These are phyloP conservation scores for Debaryomyces sp. DNA, from an alignment of 1,139 yeast genomes.

Conservation along the genomic window DNA sequence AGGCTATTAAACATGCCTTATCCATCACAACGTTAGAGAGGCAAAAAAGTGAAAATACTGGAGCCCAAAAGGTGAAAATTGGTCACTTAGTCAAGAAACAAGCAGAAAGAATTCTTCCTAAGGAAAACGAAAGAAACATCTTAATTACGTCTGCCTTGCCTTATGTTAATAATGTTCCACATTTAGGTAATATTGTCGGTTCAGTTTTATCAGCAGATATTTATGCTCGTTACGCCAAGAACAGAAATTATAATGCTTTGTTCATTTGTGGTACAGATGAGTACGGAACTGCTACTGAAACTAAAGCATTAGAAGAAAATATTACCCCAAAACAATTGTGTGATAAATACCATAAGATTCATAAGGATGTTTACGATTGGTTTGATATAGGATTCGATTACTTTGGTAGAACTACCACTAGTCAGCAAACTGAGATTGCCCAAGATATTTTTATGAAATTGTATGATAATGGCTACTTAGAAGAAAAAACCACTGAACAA, in stretches of 20 bases:
- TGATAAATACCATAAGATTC: slow-evolving; percentile 85
- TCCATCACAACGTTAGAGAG: slow-evolving; percentile 47
- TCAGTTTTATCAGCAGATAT: slow-evolving; percentile 95
- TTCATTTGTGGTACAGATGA: slow-evolving; percentile 97
- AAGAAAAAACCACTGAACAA: slow-evolving; percentile 87
- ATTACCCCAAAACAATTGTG: slow-evolving; percentile 87
- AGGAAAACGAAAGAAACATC: slow-evolving; percentile 72
- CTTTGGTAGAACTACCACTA: slow-evolving; percentile 96
- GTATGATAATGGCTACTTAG: slow-evolving; percentile 72
- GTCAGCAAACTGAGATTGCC: slow-evolving; percentile 89
- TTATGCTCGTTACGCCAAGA: slow-evolving; percentile 85
- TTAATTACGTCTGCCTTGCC: slow-evolving; percentile 96
- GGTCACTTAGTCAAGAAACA: slow-evolving; percentile 44
- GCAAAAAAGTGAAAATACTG: slow-evolving; percentile 56
- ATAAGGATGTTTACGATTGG: slow-evolving; percentile 93
- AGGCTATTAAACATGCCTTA: slow-evolving; percentile 42
- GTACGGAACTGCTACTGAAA: slow-evolving; percentile 99
- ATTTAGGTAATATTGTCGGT: slow-evolving; percentile 94
- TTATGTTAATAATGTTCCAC: slow-evolving; percentile 97
- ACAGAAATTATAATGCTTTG: slow-evolving; percentile 83
- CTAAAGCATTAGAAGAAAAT: slow-evolving; percentile 93
- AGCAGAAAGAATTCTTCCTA: slow-evolving; percentile 51
- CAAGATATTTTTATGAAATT: slow-evolving; percentile 86
- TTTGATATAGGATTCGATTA: slow-evolving; percentile 92
- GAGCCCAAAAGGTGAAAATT: slow-evolving; percentile 48